Evolutionary conservation across 352 stramenopile genomes (phyloP), one percentile per base, ranked within the genome.

Genomic region (Globisporangium echinulatum): DNA sequence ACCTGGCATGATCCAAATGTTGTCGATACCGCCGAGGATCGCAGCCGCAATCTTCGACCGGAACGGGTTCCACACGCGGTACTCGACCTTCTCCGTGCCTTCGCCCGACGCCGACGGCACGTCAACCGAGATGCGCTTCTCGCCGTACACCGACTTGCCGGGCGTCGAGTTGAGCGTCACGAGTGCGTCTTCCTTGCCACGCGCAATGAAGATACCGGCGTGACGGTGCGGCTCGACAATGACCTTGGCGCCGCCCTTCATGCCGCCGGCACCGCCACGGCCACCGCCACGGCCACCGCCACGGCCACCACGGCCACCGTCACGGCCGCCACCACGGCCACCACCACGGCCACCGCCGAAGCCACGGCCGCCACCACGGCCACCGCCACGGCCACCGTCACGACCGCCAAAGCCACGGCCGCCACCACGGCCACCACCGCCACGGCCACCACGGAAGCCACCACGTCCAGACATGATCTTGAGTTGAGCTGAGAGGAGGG

Each of bases 31-130:
- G 66, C 97, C 97, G n/a, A 99, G 82, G 68, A 99, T 98, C 39
- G 97, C 97, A 39, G 97, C 97, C 39, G 96, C 97, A 47, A 99
- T 86, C 90, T 99, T 99, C 54, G 96, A 99, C 65, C 97, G 90
- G 90, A 99, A 99, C 61, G 97, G 97, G 85, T 99, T 99, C 97
- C 97, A 99, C 61, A 99, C 96, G 63, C 97, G 94, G 82, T 99
- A 99, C 80, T 99, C 97, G 40, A 99, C 90, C 88, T 99, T 99
- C 65, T 96, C 90, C 0, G 89, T 89, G 57, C 88, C 86, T 64
- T 96, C 89, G 46, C 90, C 83, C 52, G 82, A 87, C 46, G 92
- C 88, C 11, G 88, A 75, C 7, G 95, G 87, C 43, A 96, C 94
- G 58, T 99, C 97, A 3, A 99, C 97, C 52, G 88, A 98, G 66